A percentile compares a stretch with the other conserved stretches of the same genome.
These are phyloP conservation scores for Aspergillus melleus DNA, from an alignment of 2,329 filamentous ascomycete species.

Conservation along the genomic window DNA sequence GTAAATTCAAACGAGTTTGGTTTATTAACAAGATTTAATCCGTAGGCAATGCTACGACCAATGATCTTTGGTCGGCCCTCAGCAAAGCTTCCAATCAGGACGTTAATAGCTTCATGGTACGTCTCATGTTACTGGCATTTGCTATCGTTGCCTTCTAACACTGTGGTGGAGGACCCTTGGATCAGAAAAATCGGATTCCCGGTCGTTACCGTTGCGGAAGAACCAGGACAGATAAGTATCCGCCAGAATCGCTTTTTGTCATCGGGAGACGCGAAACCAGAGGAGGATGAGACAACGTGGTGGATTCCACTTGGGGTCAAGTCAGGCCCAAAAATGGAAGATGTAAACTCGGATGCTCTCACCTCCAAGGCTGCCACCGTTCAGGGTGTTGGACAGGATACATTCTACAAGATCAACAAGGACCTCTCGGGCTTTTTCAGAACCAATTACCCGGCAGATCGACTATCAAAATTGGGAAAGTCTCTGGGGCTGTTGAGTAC, in stretches of 20 bases:
- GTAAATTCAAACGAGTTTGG: background rate
- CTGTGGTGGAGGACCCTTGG: slow-evolving; percentile 65
- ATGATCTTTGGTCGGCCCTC: slow-evolving; percentile 86
- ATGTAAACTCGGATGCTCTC: slow-evolving; percentile 66
- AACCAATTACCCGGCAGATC: slow-evolving; percentile 85
- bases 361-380: slow-evolving; percentile 76
- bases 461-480: slow-evolving; percentile 76
- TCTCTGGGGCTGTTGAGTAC: slow-evolving; percentile 74
- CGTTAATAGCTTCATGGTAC: slow-evolving; percentile 78
- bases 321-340: slow-evolving; percentile 66
- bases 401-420: slow-evolving; percentile 93
- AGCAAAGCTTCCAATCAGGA: slow-evolving; percentile 85
- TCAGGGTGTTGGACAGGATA: slow-evolving; percentile 62
- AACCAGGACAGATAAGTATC: slow-evolving; percentile 76
- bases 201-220: slow-evolving; percentile 80
- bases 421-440: slow-evolving; percentile 88
- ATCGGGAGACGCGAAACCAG: slow-evolving; percentile 83
- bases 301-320: slow-evolving; percentile 90
- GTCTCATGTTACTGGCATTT: background rate
- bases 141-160: slow-evolving; percentile 8
- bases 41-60: slow-evolving; percentile 75
- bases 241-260: slow-evolving; percentile 88
- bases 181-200: slow-evolving; percentile 95
- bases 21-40: slow-evolving; percentile 8
- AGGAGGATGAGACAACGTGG: slow-evolving; percentile 91